Conservation (phyloP, 129 eudicot species). For the Sambucus nigra region DNA sequence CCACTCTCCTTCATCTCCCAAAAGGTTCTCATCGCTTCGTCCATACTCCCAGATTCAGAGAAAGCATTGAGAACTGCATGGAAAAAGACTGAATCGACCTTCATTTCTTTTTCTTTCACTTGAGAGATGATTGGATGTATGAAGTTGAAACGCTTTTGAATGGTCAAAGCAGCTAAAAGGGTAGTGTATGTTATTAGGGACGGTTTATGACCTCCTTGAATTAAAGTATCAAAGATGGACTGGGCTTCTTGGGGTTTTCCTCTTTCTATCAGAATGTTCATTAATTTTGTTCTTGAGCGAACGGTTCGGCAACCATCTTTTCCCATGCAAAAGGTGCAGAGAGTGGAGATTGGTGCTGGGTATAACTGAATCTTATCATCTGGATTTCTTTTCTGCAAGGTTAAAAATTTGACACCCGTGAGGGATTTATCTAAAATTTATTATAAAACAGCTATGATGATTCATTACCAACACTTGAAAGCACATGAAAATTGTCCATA, state of each 20-base stretch:
- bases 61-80: slow-evolving; percentile 46
- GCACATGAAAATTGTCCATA: no score
- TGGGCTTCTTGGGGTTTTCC: slow-evolving; percentile 43
- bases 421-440: no score
- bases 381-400: slow-evolving; percentile 8
- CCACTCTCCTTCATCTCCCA: slow-evolving; percentile 40
- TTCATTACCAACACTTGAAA: no score
- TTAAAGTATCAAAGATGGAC: slow-evolving; percentile 31
- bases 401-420: background rate
- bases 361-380: slow-evolving; percentile 21
- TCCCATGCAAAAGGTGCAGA: slow-evolving; percentile 28
- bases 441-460: no score
- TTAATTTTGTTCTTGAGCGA: slow-evolving; percentile 37
- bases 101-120: slow-evolving; percentile 31
- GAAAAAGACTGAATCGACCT: slow-evolving; percentile 48
- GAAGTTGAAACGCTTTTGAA: slow-evolving; percentile 28
- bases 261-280: slow-evolving; percentile 36
- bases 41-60: slow-evolving; percentile 49
- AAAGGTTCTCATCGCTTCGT: slow-evolving; percentile 37
- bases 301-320: slow-evolving; percentile 35
- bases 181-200: slow-evolving; percentile 50
- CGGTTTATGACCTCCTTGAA: slow-evolving; percentile 45
- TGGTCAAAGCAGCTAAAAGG: slow-evolving; percentile 34
- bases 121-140: slow-evolving; percentile 30
- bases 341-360: slow-evolving; percentile 26